Evolutionary conservation across 2,329 filamentous ascomycete genomes (phyloP), one percentile per base, ranked within the genome.

Genomic region (Aspergillus puulaauensis): DNA sequence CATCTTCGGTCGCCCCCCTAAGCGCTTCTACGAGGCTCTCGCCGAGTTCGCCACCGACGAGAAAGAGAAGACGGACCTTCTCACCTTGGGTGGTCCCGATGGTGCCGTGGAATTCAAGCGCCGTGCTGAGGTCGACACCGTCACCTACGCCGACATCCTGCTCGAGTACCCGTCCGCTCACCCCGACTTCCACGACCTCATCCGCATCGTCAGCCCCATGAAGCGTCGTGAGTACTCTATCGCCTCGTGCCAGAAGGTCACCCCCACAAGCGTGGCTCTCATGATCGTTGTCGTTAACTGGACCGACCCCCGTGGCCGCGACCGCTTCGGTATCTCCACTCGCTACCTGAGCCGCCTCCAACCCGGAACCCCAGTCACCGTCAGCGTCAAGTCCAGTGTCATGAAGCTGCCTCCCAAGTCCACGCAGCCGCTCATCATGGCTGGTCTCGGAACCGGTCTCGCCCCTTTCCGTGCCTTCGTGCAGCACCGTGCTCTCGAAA

Each of bases 141-240:
- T 93, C 72, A 97, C 92, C 24, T 99, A 90, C 72, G 91, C 92
- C 41, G 95, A 99, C 70, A 82, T 99, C 37, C 82, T 99, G 21
- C 83, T 91, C 52, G 92, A 97, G 75, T 98, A 95, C 82, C 83
- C 83, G 59, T 97, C 93, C 49, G 95, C 95, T 1, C 93, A 89
- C 68, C 95, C 93, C 6, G 82, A 81, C 59, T 95, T 98, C 86
- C 86, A 92, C 71, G 92, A 98, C 67, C 88, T 99, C 57, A 85
- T 90, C 62, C 89, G 88, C 69, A 91, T 99, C 61, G 90, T 99
- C 64, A 85, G 83, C 64, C 93, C 95, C 12, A 87, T 96, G 81
- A 99, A 99, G 84, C 90, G 95, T 60, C 86, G 95, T 69, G 95
- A 99, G 78, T 99, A 99, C 83, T 96, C 91, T n/a, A 98, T 99